These are phyloP conservation scores for Dactylella cylindrospora DNA, from an alignment of 2,329 filamentous ascomycete species.

Conservation along the genomic window DNA sequence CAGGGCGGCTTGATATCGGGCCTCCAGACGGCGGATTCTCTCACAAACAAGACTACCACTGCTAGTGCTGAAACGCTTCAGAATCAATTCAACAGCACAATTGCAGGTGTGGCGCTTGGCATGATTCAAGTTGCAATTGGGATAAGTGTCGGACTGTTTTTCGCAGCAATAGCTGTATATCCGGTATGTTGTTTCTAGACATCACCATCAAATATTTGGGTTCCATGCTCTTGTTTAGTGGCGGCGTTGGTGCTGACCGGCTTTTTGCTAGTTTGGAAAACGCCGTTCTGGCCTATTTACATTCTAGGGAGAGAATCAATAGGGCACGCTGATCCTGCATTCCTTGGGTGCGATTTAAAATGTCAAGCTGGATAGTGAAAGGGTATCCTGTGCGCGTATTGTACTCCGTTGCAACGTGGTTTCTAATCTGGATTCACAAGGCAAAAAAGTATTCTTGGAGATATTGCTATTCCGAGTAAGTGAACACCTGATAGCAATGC, in stretches of 20 bases:
- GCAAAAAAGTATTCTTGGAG: no score
- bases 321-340: no score
- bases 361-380: no score
- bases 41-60: conserved; percentile 37
- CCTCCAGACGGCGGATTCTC: conserved; percentile 59
- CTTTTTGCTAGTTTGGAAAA: conserved; percentile 57
- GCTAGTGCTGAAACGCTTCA: conserved; percentile 12
- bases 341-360: no score
- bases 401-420: no score
- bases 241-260: conserved; percentile 49
- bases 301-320: conserved; percentile 55
- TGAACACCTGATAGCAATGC: no score
- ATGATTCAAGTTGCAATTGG: conserved; percentile 65
- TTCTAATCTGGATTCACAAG: no score
- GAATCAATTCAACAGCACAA: conserved; percentile 51
- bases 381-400: no score
- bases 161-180: conserved; percentile 56
- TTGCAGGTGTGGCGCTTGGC: conserved; percentile 60
- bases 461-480: no score
- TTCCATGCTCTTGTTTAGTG: conserved; percentile 58
- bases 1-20: conserved; percentile 63
- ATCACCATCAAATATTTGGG: background rate
- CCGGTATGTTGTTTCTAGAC: conserved; percentile 46
- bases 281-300: conserved; percentile 62
- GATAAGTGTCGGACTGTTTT: conserved; percentile 63